phyloP scores from a whole-genome alignment of 2,329 filamentous ascomycete genomes.

The Cladosporium austrohemisphaericum region DNA sequence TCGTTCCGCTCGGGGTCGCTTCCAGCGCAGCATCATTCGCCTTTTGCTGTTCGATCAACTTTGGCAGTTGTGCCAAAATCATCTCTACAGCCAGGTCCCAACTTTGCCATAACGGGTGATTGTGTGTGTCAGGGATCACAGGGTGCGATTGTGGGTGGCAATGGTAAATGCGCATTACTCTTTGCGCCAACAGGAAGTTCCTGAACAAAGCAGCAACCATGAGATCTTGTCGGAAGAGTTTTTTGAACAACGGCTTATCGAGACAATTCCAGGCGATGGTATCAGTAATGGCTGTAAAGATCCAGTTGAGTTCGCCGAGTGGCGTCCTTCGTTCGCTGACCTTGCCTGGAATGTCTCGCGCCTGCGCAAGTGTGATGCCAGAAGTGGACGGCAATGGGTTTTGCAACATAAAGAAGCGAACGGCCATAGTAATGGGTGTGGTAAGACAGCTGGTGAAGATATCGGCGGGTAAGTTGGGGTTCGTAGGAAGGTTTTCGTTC shows the following conservation, averaged over 20 bases:
- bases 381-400: slow-evolving; percentile 63
- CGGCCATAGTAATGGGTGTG: slow-evolving; percentile 93
- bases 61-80: slow-evolving; percentile 83
- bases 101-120: slow-evolving; percentile 92
- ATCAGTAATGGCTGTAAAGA: slow-evolving; percentile 97
- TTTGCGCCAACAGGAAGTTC: slow-evolving; percentile 90
- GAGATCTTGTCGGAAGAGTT: slow-evolving; percentile 92
- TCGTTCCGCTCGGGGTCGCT: slow-evolving; percentile 15
- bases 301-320: slow-evolving; percentile 96
- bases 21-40: slow-evolving; percentile 46
- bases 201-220: slow-evolving; percentile 98
- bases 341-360: slow-evolving; percentile 83
- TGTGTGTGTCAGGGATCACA: slow-evolving; percentile 86
- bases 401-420: slow-evolving; percentile 93
- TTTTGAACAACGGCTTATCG: slow-evolving; percentile 85
- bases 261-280: slow-evolving; percentile 98
- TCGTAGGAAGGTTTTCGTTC: slow-evolving; percentile 90
- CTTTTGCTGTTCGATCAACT: slow-evolving; percentile 71
- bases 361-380: slow-evolving; percentile 72
- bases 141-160: slow-evolving; percentile 93
- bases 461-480: slow-evolving; percentile 87
- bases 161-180: slow-evolving; percentile 93
- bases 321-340: slow-evolving; percentile 91
- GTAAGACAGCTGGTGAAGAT: slow-evolving; percentile 94
- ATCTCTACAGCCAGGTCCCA: slow-evolving; percentile 98